phyloP scores from a whole-genome alignment of 2,329 filamentous ascomycete species.

The Fusarium nelsonii region DNA sequence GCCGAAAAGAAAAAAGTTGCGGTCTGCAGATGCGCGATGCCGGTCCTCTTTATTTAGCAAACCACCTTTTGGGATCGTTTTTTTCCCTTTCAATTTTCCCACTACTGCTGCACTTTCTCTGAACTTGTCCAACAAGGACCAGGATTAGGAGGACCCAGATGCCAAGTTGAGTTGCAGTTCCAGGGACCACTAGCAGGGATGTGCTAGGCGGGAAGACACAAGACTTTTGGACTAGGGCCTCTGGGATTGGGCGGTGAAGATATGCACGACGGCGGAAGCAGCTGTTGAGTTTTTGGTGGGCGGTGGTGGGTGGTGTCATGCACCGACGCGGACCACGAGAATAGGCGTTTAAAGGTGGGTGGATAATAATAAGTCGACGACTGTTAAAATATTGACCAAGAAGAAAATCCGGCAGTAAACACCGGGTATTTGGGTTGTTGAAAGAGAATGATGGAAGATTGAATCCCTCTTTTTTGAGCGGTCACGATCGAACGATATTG shows the following conservation, averaged over 20 bases:
- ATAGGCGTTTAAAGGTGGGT: slow-evolving; percentile 37
- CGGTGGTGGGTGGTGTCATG: slow-evolving; percentile 45
- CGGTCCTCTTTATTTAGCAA: slow-evolving; percentile 27
- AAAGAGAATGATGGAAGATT: neutral
- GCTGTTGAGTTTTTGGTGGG: neutral
- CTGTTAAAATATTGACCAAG: neutral
- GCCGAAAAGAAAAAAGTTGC: slow-evolving; percentile 39
- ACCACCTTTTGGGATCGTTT: neutral
- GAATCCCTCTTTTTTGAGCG: neutral
- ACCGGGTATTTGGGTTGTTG: slow-evolving; percentile 1
- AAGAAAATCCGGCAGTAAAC: slow-evolving; percentile 11
- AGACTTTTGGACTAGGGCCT: slow-evolving; percentile 11
- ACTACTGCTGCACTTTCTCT: neutral
- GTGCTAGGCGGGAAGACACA: slow-evolving; percentile 26
- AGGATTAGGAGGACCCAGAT: slow-evolving; percentile 1
- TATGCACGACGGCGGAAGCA: slow-evolving; percentile 26
- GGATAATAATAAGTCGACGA: neutral
- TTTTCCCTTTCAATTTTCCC: neutral
- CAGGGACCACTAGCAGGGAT: slow-evolving; percentile 33
- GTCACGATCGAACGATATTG: slow-evolving; percentile 20
- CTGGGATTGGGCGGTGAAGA: slow-evolving; percentile 47
- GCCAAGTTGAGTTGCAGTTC: slow-evolving; percentile 21
- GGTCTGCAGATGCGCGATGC: slow-evolving; percentile 41
- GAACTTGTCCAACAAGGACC: neutral
- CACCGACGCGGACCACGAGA: slow-evolving; percentile 24